A percentile compares a stretch with the other conserved stretches of the same genome.
phyloP scores from a whole-genome alignment of 2,329 filamentous ascomycete species.

The Helicocarpus griseus region DNA sequence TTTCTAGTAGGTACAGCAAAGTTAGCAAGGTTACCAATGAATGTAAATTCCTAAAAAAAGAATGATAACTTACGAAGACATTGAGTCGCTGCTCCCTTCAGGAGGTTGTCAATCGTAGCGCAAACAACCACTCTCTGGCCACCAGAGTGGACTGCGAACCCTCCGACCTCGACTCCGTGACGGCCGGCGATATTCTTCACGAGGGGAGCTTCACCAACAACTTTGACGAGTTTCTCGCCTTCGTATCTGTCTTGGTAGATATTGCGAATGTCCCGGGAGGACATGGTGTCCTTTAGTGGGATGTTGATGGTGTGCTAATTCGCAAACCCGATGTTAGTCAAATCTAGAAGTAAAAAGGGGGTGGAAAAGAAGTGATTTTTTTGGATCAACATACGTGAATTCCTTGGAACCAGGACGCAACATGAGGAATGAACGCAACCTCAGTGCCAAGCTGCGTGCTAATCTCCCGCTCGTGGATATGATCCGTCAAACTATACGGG shows the following conservation, averaged over 20 bases:
- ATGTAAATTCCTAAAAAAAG: constrained; percentile 2
- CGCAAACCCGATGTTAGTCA: constrained; percentile 1
- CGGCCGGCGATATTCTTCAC: constrained; percentile 77
- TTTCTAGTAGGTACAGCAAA: constrained; percentile 45
- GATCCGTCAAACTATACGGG: constrained; percentile 82
- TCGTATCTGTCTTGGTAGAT: constrained; percentile 95
- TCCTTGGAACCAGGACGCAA: constrained; percentile 94
- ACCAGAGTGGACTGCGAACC: constrained; percentile 81
- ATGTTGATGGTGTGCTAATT: constrained; percentile 72
- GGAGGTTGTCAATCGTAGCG: constrained; percentile 83
- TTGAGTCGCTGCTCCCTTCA: constrained; percentile 89
- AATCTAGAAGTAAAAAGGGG: not conserved
- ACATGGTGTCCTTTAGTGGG: constrained; percentile 77
- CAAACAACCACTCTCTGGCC: constrained; percentile 92
- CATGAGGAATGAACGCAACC: constrained; percentile 85
- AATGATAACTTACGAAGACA: constrained; percentile 63
- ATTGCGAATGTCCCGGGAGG: constrained; percentile 81
- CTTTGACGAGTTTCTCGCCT: constrained; percentile 88
- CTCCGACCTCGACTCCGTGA: constrained; percentile 88
- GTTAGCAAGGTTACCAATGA: constrained; percentile 4
- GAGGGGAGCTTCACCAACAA: constrained; percentile 74
- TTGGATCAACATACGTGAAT: constrained; percentile 51
- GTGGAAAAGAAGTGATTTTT: not conserved
- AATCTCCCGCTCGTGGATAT: constrained; percentile 92
- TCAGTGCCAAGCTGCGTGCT: constrained; percentile 62